Conservation (phyloP, 2,329 filamentous ascomycete species). For the Colletotrichum tamarilloi region DNA sequence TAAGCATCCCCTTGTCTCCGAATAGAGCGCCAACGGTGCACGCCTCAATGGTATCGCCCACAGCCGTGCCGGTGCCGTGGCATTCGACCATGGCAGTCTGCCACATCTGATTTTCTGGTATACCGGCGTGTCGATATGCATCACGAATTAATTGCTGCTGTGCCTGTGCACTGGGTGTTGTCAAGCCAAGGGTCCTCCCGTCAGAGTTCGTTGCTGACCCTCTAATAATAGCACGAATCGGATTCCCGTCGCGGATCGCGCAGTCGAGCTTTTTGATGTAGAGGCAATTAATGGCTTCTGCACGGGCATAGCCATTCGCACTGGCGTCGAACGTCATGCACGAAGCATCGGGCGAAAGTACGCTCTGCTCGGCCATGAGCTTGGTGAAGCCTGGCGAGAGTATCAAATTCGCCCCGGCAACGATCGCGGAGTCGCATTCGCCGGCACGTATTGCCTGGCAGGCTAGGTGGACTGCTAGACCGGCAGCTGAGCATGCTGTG, state of each 20-base stretch:
- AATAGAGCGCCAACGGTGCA: slow-evolving; percentile 47
- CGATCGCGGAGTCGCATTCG: slow-evolving; percentile 37
- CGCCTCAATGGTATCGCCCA: slow-evolving; percentile 54
- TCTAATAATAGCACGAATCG: slow-evolving; percentile 44
- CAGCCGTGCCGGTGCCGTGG: slow-evolving; percentile 52
- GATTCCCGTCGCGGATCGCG: slow-evolving; percentile 52
- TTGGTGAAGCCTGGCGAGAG: slow-evolving; percentile 37
- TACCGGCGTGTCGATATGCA: slow-evolving; percentile 39
- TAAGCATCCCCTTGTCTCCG: slow-evolving; percentile 39
- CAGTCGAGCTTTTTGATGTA: slow-evolving; percentile 52
- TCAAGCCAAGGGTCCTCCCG: slow-evolving; percentile 48
- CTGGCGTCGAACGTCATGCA: slow-evolving; percentile 48
- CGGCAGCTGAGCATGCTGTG: slow-evolving; percentile 42
- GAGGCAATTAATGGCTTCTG: slow-evolving; percentile 51
- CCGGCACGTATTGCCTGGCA: slow-evolving; percentile 35
- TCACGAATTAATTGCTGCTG: slow-evolving; percentile 42
- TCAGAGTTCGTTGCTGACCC: slow-evolving; percentile 46
- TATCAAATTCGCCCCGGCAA: slow-evolving; percentile 41
- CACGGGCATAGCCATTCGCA: slow-evolving; percentile 55
- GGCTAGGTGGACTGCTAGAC: slow-evolving; percentile 40
- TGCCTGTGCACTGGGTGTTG: slow-evolving; percentile 45
- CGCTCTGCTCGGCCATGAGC: slow-evolving; percentile 8
- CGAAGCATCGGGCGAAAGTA: slow-evolving; percentile 40
- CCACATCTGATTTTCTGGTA: slow-evolving; percentile 37
- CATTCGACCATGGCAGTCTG: slow-evolving; percentile 49